A percentile compares a stretch with the other conserved stretches of the same genome.
phyloP scores from a whole-genome alignment of 2,329 filamentous ascomycete species.

The Elsinoe batatas region DNA sequence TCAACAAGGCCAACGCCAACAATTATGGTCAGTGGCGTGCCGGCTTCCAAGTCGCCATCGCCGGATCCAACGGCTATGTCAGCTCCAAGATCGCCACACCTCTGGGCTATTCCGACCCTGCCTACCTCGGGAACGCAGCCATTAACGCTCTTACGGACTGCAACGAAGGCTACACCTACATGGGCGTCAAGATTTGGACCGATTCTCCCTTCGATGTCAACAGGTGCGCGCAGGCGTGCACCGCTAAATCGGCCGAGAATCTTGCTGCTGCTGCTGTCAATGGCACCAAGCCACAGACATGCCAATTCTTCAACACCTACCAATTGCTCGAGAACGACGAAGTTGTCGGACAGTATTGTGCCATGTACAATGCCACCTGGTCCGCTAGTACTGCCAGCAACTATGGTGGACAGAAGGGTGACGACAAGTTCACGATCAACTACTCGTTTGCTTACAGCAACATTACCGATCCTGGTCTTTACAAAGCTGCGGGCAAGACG shows the following conservation, averaged over 20 bases:
- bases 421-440: slow-evolving; percentile 19
- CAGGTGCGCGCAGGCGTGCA: slow-evolving; percentile 10
- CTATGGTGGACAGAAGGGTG: slow-evolving; percentile 19
- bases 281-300: slow-evolving; percentile 19
- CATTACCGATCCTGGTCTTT: slow-evolving; percentile 12
- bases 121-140: slow-evolving; percentile 19
- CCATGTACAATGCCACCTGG: slow-evolving; percentile 21
- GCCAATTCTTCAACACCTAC: slow-evolving; percentile 29
- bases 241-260: slow-evolving; percentile 15
- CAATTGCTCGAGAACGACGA: slow-evolving; percentile 21
- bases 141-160: slow-evolving; percentile 26
- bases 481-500: neutral
- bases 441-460: slow-evolving; percentile 13
- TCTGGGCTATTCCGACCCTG: slow-evolving; percentile 15
- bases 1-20: slow-evolving; percentile 15
- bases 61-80: slow-evolving; percentile 26
- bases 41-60: slow-evolving; percentile 24
- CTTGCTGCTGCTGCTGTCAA: slow-evolving; percentile 8
- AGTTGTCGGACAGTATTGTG: slow-evolving; percentile 22
- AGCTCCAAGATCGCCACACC: slow-evolving; percentile 13
- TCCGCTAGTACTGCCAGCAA: slow-evolving; percentile 20
- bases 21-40: slow-evolving; percentile 18
- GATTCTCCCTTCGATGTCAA: slow-evolving; percentile 21
- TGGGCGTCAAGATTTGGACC: slow-evolving; percentile 18
- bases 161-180: slow-evolving; percentile 19